Evolutionary conservation across 2,329 filamentous ascomycete species (phyloP), one percentile per base, ranked within the genome.

Genomic region (Exophiala calicioides): DNA sequence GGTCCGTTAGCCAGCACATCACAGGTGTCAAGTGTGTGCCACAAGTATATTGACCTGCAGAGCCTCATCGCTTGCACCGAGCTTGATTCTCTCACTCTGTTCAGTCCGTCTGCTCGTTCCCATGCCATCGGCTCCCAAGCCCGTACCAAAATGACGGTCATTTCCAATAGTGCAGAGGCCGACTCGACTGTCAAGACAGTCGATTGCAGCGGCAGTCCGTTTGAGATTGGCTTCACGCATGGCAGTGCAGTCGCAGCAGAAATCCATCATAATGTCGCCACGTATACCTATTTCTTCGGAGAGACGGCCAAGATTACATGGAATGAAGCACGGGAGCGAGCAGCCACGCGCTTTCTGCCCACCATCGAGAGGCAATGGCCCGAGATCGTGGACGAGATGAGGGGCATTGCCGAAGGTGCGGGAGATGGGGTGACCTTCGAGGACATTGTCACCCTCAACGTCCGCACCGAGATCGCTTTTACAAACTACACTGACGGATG

Each of bases 381-480:
- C 9, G 45, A 52, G 10, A 60, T 62, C 32, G 34, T 57, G 13
- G 52, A 62, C 16, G 63, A 65, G 44, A 64, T 65, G 32, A 47
- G 47, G 50, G 62, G 75, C 2, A 70, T 81, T 35, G 77, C 79
- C 1, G 69, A 76, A 13, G 79, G 78, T 7, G 68, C 76, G 5
- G 29, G 29, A 5, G 29, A 15, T 0, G 65, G 60, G 1, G 58
- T 69, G 5, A 60, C 68, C 7, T 50, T 79, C 12, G 62, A 74
- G 5, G 73, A 77, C 23, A 77, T 82, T 31, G 64, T 81, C 4
- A 78, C 79, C 0, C 60, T 81, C 36, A 81, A 82, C 51, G 75
- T 79, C 18, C 71, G 79, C 4, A 81, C 77, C 0, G 78, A 81
- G 58, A 79, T 81, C 15, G 19, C 32, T n/a, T 30, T 50, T 21